Evolutionary conservation across 176 grass and related monocot genomes (phyloP).

Genomic region (Zizania latifolia): DNA sequence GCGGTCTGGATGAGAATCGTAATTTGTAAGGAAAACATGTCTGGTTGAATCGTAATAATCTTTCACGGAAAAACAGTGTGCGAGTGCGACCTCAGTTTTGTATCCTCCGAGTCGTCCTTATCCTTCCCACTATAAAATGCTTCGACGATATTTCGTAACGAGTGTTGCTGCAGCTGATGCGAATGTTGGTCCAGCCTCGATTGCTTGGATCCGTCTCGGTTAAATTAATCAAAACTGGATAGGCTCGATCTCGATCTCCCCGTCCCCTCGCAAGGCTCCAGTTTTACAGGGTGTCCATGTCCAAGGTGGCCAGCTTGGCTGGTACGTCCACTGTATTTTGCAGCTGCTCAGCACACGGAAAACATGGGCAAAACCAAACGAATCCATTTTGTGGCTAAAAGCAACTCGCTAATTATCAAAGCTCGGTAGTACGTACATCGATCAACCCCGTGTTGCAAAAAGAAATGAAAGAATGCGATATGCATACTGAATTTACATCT

Average conservation of each 20-base stretch:
- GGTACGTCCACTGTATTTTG: background rate
- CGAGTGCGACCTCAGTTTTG: background rate
- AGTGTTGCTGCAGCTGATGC: background rate
- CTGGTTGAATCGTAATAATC: no score
- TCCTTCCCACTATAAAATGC: background rate
- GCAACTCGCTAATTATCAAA: background rate
- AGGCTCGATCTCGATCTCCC: background rate
- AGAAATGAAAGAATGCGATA: constrained; percentile 43
- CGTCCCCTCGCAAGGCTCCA: background rate
- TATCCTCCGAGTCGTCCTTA: no score
- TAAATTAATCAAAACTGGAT: background rate
- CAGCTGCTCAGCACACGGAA: background rate
- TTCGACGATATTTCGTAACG: background rate
- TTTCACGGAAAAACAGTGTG: background rate
- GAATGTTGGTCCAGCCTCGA: constrained; percentile 27
- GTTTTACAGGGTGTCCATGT: background rate
- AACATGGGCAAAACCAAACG: background rate
- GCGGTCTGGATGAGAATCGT: background rate
- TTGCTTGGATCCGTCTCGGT: no score
- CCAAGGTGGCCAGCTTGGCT: background rate
- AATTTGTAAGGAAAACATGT: background rate
- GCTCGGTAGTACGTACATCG: background rate
- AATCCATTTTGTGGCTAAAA: background rate
- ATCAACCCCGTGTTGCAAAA: constrained; percentile 7
- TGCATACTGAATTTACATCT: constrained; percentile 28